Evolutionary conservation across 2,329 filamentous ascomycete genomes (phyloP), one percentile per base, ranked within the genome.

Genomic region (Neonectria punicea): DNA sequence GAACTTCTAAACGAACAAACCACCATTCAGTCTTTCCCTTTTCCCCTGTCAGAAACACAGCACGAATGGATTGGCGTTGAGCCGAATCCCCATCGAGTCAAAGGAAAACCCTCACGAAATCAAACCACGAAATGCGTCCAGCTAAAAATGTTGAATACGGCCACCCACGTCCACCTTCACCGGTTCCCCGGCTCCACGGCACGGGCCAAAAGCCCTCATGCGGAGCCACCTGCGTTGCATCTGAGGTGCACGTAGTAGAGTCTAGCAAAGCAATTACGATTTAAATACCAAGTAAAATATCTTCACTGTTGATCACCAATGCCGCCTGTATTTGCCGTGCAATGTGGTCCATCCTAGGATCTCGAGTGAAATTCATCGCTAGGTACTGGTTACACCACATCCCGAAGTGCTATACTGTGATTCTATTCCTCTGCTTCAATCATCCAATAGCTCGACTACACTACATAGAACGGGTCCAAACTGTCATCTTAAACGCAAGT

Each of bases 341-440:
- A 7, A n/a, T 6, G 36, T n/a, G 6, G 6, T 16, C 32, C 28
- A 14, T 51, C 39, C 8, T 55, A n/a, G 53, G 41, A 55, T 32
- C 34, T n/a, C 39, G n/a, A 58, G 30, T 70, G 65, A 70, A 67
- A 58, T 70, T 63, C 51, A n/a, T n/a, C n/a, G 66, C 61, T 62
- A 11, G 63, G 61, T 70, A 63, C 49, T 61, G 69, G 53, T 25
- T 57, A 63, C 53, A 61, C 67, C 61, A 50, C 70, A 58, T 63
- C 39, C 49, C 59, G 60, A 64, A 66, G 53, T 13, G 32, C 32
- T 34, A 10, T 11, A 4, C 30, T 4, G 10, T 32, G 14, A 39
- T 16, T 39, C 36, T 6, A 39, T 39, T 16, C 36, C 16, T 39
- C 8, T 16, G 16, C 56, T 20, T 28, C 10, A 14, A 10, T 41